phyloP scores from a whole-genome alignment of 352 stramenopile genomes.

The Phytophthora vignae region DNA sequence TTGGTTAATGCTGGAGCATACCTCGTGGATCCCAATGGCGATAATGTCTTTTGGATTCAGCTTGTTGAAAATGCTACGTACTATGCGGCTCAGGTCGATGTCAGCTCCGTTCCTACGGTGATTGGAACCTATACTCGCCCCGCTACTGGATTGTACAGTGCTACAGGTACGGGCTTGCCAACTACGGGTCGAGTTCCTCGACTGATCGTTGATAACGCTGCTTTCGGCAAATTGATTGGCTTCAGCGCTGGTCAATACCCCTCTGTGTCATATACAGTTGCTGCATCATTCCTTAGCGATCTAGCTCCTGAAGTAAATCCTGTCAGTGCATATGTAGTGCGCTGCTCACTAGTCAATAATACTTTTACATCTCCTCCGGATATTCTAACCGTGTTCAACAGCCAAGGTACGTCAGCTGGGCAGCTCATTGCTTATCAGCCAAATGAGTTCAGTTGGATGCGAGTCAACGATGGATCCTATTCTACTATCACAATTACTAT shows the following conservation, averaged over 20 bases:
- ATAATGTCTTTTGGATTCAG: constrained; percentile 17
- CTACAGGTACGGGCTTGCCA: constrained; percentile 19
- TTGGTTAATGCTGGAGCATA: constrained; percentile 1
- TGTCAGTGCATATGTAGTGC: constrained; percentile 5
- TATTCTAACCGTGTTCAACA: constrained; percentile 1
- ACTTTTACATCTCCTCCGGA: not conserved
- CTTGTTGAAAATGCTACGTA: constrained; percentile 3
- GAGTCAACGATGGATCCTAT: not conserved
- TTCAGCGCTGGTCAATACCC: constrained; percentile 9
- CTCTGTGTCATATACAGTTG: not conserved
- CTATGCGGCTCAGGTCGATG: constrained; percentile 13
- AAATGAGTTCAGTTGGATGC: constrained; percentile 7
- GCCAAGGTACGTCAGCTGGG: not conserved
- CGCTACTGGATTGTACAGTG: constrained; percentile 8
- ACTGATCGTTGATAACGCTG: constrained; percentile 11
- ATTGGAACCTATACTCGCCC: constrained; percentile 1
- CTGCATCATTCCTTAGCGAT: not conserved
- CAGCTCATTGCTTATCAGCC: constrained; percentile 4
- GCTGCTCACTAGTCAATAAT: constrained; percentile 12
- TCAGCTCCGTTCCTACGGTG: not conserved
- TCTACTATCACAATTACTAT: constrained; percentile 4
- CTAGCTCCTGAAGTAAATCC: constrained; percentile 6
- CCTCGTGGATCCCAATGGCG: not conserved
- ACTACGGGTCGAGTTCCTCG: constrained; percentile 2
- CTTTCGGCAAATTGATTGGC: constrained; percentile 7